phyloP scores from a whole-genome alignment of 257 asterid genomes.

The Petunia axillaris region DNA sequence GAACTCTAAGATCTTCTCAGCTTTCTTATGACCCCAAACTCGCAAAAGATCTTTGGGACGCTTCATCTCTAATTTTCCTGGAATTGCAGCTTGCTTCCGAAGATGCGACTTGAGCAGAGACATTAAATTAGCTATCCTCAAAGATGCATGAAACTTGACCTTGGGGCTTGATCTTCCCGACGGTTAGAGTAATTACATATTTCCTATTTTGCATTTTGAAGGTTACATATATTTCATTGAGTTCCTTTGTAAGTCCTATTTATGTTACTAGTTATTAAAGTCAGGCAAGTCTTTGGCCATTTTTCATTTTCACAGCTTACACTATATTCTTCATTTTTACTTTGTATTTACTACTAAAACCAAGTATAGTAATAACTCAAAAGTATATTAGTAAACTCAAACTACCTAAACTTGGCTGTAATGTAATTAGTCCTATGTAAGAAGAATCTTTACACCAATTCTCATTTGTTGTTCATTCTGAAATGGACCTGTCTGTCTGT shows the following conservation, averaged over 20 bases:
- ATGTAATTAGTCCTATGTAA: background rate
- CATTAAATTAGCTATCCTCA: background rate
- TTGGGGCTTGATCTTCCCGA: background rate
- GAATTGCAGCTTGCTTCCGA: constrained; percentile 47
- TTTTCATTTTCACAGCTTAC: background rate
- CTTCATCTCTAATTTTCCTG: constrained; percentile 59
- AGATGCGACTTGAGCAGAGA: constrained; percentile 23
- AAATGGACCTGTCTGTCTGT: too few relatives aligned
- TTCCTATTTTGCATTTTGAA: background rate
- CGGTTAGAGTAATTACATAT: background rate
- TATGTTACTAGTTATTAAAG: background rate
- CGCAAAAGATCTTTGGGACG: constrained; percentile 69
- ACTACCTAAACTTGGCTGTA: background rate
- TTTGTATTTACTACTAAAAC: background rate
- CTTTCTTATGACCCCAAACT: constrained; percentile 63
- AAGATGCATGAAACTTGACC: background rate
- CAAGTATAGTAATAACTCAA: background rate
- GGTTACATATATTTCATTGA: background rate
- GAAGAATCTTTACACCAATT: background rate
- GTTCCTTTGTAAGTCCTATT: background rate
- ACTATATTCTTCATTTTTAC: background rate
- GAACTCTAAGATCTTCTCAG: constrained; percentile 58
- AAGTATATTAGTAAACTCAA: background rate
- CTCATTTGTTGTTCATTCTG: too few relatives aligned
- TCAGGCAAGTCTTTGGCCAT: background rate